Conservation (phyloP, 768 basidiomycete genomes). For the Auriscalpium vulgare region DNA sequence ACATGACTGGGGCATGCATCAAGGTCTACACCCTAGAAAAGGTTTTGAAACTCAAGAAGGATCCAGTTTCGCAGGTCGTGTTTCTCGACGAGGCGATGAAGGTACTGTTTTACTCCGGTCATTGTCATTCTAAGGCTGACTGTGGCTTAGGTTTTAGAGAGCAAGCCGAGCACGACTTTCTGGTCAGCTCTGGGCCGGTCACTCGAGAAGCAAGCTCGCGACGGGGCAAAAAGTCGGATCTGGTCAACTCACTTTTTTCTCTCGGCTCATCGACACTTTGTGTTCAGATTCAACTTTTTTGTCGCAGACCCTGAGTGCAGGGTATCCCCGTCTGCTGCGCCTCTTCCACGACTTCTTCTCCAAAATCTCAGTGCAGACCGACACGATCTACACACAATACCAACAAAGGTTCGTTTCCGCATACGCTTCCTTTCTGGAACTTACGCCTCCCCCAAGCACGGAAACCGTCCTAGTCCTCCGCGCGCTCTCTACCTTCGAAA, state of each 20-base stretch:
- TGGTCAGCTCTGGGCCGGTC: slow-evolving; percentile 79
- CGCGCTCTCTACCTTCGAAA: slow-evolving; percentile 76
- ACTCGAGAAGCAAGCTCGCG: slow-evolving; percentile 76
- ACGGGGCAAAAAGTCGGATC: slow-evolving; percentile 64
- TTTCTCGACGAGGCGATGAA: slow-evolving; percentile 96
- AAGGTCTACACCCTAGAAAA: slow-evolving; percentile 98
- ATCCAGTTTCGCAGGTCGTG: slow-evolving; percentile 61
- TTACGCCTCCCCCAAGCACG: slow-evolving; percentile 43
- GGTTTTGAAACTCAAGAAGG: slow-evolving; percentile 83
- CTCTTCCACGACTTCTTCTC: slow-evolving; percentile 97
- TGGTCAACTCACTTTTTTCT: neutral
- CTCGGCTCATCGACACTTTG: neutral
- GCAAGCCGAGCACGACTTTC: slow-evolving; percentile 84
- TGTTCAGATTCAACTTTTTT: slow-evolving; percentile 77
- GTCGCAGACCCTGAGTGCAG: slow-evolving; percentile 79
- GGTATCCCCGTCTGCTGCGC: slow-evolving; percentile 82
- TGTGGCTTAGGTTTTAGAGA: slow-evolving; percentile 62
- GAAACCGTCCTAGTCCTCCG: slow-evolving; percentile 88
- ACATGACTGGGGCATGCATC: slow-evolving; percentile 85
- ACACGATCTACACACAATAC: slow-evolving; percentile 79
- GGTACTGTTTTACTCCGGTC: slow-evolving; percentile 31
- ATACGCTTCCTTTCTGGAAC: neutral
- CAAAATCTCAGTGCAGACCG: slow-evolving; percentile 91
- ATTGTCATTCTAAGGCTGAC: neutral
- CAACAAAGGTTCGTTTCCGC: slow-evolving; percentile 64